phyloP scores from a whole-genome alignment of 306 rosid genomes.

The Quercus gilva region DNA sequence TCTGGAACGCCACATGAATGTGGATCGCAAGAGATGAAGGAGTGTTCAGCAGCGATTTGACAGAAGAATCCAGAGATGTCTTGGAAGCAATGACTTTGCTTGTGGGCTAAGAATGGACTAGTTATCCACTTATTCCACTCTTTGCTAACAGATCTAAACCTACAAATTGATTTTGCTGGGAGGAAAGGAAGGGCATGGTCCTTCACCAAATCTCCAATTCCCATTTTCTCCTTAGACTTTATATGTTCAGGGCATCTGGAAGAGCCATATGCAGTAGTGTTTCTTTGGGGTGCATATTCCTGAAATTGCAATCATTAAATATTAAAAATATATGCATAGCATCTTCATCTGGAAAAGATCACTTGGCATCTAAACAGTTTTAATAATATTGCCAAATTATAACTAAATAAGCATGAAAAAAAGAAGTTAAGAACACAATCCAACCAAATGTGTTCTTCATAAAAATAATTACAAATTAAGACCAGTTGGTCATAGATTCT shows the following conservation, averaged over 20 bases:
- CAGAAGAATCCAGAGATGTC: constrained; percentile 34
- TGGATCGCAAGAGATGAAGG: constrained; percentile 31
- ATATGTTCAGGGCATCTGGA: not conserved
- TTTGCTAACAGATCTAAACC: constrained; percentile 36
- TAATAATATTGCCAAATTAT: no score
- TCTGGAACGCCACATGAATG: constrained; percentile 29
- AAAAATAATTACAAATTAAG: no score
- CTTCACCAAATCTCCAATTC: constrained; percentile 14
- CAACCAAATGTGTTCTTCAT: no score
- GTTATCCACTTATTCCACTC: constrained; percentile 33
- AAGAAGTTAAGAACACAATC: no score
- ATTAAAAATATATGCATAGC: no score
- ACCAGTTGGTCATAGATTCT: no score
- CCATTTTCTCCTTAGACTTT: not conserved
- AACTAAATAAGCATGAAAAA: no score
- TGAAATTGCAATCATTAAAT: constrained; percentile 15
- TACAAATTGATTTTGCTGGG: constrained; percentile 43
- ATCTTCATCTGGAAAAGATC: no score
- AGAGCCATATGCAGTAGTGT: not conserved
- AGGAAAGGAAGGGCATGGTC: constrained; percentile 21
- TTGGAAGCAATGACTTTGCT: constrained; percentile 23
- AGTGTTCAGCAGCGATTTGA: not conserved
- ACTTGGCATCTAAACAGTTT: no score
- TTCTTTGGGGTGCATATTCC: not conserved
- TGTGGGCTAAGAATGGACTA: constrained; percentile 21